Conservation (phyloP, 2,329 filamentous ascomycete genomes). For the Pseudocercospora fuligena region DNA sequence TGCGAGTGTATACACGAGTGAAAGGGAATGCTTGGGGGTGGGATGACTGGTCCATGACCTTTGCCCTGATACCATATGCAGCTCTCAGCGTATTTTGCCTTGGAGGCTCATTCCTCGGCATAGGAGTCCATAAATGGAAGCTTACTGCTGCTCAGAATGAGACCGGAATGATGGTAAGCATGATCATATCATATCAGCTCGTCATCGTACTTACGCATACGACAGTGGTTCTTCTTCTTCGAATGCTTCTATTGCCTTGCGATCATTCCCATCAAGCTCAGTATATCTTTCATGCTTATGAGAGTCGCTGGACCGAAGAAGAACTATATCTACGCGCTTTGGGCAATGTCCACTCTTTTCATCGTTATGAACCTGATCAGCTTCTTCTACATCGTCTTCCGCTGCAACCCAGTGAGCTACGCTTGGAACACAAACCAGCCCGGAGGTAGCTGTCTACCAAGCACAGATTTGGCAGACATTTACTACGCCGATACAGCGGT, state of each 20-base stretch:
- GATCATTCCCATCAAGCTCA: constrained; percentile 45
- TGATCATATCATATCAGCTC: background rate
- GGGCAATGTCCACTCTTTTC: constrained; percentile 39
- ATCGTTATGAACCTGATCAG: constrained; percentile 50
- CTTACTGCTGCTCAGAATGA: constrained; percentile 27
- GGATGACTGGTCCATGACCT: constrained; percentile 40
- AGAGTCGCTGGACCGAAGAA: constrained; percentile 41
- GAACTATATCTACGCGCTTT: constrained; percentile 37
- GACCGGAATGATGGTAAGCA: constrained; percentile 32
- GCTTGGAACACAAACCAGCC: constrained; percentile 37
- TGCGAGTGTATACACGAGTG: constrained; percentile 31
- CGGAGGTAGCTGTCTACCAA: constrained; percentile 37
- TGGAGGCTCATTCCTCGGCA: constrained; percentile 40
- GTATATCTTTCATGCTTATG: constrained; percentile 44
- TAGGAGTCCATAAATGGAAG: constrained; percentile 39
- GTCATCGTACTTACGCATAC: constrained; percentile 9
- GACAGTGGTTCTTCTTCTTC: constrained; percentile 45
- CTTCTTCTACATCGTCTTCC: constrained; percentile 45
- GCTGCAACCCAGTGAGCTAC: constrained; percentile 41
- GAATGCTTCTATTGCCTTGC: constrained; percentile 45
- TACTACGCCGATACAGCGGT: constrained; percentile 45
- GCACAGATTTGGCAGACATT: constrained; percentile 37
- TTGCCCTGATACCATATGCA: constrained; percentile 33
- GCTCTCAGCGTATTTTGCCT: constrained; percentile 38
- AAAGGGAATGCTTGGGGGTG: constrained; percentile 35